Conservation (phyloP, 108 stramenopile genomes). For the Chaetoceros tenuissimus region DNA sequence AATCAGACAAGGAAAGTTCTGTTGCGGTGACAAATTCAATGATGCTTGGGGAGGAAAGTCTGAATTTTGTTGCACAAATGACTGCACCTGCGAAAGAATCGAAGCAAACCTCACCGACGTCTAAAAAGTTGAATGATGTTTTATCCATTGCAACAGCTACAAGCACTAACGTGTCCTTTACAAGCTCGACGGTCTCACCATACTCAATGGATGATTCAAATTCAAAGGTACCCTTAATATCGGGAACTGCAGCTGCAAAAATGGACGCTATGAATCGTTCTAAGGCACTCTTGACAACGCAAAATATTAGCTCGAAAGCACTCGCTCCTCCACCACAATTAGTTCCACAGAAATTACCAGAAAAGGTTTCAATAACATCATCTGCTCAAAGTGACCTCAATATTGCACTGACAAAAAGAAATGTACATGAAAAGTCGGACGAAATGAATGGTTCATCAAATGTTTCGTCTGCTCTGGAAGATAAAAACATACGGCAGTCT, state of each 20-base stretch:
- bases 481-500: background rate
- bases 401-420: no score
- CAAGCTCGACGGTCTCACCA: no score
- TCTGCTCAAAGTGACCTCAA: background rate
- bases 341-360: background rate
- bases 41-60: background rate
- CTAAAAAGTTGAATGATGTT: no score
- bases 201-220: background rate
- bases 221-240: background rate
- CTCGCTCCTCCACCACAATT: background rate
- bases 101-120: background rate
- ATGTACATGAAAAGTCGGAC: no score
- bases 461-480: background rate
- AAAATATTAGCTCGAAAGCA: background rate
- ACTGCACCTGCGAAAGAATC: background rate
- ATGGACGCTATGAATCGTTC: background rate
- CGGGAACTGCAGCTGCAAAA: background rate
- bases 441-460: no score
- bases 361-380: background rate
- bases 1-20: background rate
- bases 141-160: no score
- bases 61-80: background rate
- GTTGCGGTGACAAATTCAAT: background rate
- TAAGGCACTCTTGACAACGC: background rate
- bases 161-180: background rate